A percentile compares a stretch with the other conserved stretches of the same genome.
Evolutionary conservation across 352 stramenopile species (phyloP).

Genomic region (Phytophthora pisi): DNA sequence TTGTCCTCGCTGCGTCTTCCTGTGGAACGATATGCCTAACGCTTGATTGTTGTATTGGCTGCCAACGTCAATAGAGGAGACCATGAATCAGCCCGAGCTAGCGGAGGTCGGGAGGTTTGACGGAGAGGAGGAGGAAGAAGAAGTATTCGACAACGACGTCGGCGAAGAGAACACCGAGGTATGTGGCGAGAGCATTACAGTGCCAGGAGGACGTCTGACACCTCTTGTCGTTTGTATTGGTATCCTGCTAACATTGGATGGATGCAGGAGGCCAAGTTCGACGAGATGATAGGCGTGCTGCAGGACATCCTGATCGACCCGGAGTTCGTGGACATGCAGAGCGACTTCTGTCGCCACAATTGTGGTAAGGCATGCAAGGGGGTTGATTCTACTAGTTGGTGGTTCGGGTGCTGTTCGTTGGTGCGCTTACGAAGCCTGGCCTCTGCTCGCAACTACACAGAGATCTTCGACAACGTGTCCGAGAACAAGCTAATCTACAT

Average conservation of each 20-base stretch:
- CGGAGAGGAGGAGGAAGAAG: constrained; percentile 37
- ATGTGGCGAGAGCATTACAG: not conserved
- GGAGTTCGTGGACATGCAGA: constrained; percentile 79
- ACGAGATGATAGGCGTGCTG: constrained; percentile 81
- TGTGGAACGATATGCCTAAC: not conserved
- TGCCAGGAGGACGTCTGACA: not conserved
- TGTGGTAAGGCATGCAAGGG: constrained; percentile 50
- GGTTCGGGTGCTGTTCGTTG: not conserved
- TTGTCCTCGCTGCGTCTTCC: not conserved
- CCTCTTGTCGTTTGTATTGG: not conserved
- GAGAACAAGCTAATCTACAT: constrained; percentile 90
- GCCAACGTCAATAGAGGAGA: constrained; percentile 18
- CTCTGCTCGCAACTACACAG: constrained; percentile 25
- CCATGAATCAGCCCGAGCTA: constrained; percentile 58
- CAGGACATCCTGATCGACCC: constrained; percentile 84
- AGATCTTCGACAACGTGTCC: constrained; percentile 83
- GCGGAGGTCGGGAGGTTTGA: constrained; percentile 41
- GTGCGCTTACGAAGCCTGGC: not conserved
- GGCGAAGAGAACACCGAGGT: constrained; percentile 76
- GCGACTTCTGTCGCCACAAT: constrained; percentile 78
- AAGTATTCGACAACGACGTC: constrained; percentile 68
- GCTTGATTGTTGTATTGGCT: not conserved
- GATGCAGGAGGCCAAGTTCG: constrained; percentile 68
- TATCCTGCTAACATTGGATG: constrained; percentile 6
- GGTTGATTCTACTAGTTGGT: not conserved